A percentile compares a stretch with the other conserved stretches of the same genome.
Evolutionary conservation across 768 basidiomycete genomes (phyloP).

Genomic region (Suillus cothurnatus): DNA sequence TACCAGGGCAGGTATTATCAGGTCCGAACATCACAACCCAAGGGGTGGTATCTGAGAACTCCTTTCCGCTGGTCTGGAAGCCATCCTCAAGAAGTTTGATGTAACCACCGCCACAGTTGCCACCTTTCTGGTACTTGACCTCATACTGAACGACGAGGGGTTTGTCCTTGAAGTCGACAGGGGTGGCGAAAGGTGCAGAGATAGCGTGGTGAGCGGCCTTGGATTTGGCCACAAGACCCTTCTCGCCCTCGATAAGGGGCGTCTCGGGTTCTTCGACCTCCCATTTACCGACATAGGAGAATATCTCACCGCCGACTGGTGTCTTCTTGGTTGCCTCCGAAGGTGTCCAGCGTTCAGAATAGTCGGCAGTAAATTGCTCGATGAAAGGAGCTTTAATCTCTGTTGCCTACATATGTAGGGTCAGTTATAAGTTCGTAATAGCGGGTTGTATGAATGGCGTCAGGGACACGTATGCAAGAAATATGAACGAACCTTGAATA

Average conservation of each 20-base stretch:
- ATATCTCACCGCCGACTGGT: constrained; percentile 92
- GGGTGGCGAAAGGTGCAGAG: constrained; percentile 81
- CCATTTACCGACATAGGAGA: constrained; percentile 98
- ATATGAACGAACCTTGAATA: constrained; percentile 59
- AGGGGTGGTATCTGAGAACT: constrained; percentile 91
- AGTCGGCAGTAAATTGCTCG: constrained; percentile 95
- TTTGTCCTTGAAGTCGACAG: constrained; percentile 80
- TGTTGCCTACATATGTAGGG: constrained; percentile 54
- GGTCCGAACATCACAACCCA: constrained; percentile 99
- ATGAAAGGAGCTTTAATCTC: constrained; percentile 85
- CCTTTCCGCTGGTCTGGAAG: constrained; percentile 91
- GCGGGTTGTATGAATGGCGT: constrained; percentile 13
- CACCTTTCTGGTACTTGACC: constrained; percentile 98
- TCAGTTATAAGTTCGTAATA: constrained; percentile 9
- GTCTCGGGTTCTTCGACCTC: constrained; percentile 85
- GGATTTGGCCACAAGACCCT: constrained; percentile 92
- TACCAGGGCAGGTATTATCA: constrained; percentile 90
- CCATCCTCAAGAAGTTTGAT: constrained; percentile 94
- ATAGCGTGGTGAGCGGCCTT: constrained; percentile 99
- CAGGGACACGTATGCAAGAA: constrained; percentile 5
- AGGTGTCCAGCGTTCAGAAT: constrained; percentile 91
- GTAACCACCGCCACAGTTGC: constrained; percentile 99
- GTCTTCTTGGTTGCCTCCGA: constrained; percentile 99
- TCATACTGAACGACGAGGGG: constrained; percentile 97
- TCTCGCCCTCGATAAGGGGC: constrained; percentile 80